These are phyloP conservation scores for Glomus cerebriforme DNA, from an alignment of 192 early-diverging fungal genomes.

Conservation along the genomic window DNA sequence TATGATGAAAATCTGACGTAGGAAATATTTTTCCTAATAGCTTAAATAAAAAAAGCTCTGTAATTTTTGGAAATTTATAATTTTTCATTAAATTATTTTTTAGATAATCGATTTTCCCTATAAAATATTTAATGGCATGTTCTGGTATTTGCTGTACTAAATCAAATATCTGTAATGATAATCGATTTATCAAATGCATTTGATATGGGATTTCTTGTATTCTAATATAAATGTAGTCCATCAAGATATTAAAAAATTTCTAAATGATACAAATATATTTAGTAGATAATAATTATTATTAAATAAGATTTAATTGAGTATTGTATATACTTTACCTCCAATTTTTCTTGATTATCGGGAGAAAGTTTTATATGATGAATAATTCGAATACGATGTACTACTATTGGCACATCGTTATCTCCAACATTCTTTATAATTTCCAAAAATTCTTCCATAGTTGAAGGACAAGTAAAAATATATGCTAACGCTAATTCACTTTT, in stretches of 20 bases:
- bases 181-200: neutral
- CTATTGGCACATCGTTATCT: conserved; percentile 67
- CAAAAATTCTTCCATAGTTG: conserved; percentile 68
- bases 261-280: neutral
- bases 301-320: neutral
- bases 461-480: conserved; percentile 84
- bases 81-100: conserved; percentile 24
- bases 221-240: neutral
- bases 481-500: conserved; percentile 61
- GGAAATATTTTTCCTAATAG: conserved; percentile 81
- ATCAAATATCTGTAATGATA: neutral
- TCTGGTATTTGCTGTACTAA: neutral
- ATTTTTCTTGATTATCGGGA: conserved; percentile 77
- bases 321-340: conserved; percentile 39
- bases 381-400: conserved; percentile 81
- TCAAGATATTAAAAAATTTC: neutral
- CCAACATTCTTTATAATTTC: conserved; percentile 63
- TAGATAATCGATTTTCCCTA: conserved; percentile 52
- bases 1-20: conserved; percentile 89
- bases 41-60: conserved; percentile 68
- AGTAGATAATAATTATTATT: neutral
- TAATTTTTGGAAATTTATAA: conserved; percentile 50
- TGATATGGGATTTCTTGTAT: neutral
- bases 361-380: conserved; percentile 83
- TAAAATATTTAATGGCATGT: conserved; percentile 54